A percentile compares a stretch with the other conserved stretches of the same genome.
phyloP scores from a whole-genome alignment of 148 eudicot genomes.

The Dianthus caryophyllus region DNA sequence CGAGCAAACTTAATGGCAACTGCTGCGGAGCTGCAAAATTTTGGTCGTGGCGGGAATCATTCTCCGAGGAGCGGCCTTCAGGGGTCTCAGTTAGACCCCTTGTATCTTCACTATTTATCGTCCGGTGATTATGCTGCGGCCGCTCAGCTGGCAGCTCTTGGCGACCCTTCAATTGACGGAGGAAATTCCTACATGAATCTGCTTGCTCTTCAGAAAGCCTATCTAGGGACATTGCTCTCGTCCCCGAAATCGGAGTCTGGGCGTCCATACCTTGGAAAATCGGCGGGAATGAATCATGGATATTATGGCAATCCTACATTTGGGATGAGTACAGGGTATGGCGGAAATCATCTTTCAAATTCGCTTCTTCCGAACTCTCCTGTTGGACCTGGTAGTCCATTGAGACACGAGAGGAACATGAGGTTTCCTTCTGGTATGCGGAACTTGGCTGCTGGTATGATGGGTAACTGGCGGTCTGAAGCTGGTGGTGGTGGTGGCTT shows the following conservation, averaged over 20 bases:
- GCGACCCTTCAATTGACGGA: conserved; percentile 52
- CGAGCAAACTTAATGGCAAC: conserved; percentile 55
- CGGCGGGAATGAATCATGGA: conserved; percentile 52
- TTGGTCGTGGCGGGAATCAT: conserved; percentile 48
- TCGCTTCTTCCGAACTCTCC: conserved; percentile 72
- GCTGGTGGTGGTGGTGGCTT: conserved; percentile 41
- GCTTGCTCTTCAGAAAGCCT: conserved; percentile 70
- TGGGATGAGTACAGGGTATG: conserved; percentile 66
- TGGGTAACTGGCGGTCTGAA: conserved; percentile 68
- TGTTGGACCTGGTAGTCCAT: conserved; percentile 56
- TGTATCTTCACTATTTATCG: conserved; percentile 60
- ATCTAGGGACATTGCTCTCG: conserved; percentile 57
- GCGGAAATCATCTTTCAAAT: conserved; percentile 59
- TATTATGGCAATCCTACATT: conserved; percentile 55
- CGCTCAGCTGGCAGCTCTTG: conserved; percentile 56
- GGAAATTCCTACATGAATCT: conserved; percentile 63
- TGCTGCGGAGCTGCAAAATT: conserved; percentile 53
- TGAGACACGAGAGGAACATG: conserved; percentile 62
- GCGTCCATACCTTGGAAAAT: conserved; percentile 41
- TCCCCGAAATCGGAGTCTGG: conserved; percentile 69
- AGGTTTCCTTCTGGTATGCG: conserved; percentile 65
- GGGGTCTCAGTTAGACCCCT: conserved; percentile 48
- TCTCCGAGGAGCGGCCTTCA: conserved; percentile 35
- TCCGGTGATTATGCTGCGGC: conserved; percentile 62
- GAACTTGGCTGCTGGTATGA: conserved; percentile 49